These are phyloP conservation scores for Wickerhamiella azymoides DNA, from an alignment of 805 yeast species.

Conservation along the genomic window DNA sequence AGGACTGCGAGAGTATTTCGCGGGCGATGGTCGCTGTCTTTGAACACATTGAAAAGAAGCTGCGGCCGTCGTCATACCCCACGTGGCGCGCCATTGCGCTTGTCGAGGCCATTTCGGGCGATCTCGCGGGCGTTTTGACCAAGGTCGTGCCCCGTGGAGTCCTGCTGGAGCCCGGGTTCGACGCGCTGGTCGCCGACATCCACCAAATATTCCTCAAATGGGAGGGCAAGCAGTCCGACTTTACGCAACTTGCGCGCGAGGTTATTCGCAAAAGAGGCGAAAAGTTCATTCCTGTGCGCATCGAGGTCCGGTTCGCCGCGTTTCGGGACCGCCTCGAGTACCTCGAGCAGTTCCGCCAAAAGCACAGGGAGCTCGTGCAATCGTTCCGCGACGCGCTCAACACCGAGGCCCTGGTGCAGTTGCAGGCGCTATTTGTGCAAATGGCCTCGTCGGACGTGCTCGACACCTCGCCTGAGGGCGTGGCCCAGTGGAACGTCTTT, in stretches of 20 bases:
- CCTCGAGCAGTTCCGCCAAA: slow-evolving; percentile 33
- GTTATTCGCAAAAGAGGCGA: slow-evolving; percentile 59
- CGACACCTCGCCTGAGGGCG: slow-evolving; percentile 27
- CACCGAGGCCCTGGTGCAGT: slow-evolving; percentile 19
- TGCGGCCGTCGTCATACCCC: slow-evolving; percentile 50
- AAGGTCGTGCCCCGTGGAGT: slow-evolving; percentile 29
- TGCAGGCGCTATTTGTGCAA: slow-evolving; percentile 31
- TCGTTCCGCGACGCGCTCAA: background rate
- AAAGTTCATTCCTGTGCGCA: slow-evolving; percentile 49
- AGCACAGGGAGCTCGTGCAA: slow-evolving; percentile 37
- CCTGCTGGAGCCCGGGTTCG: slow-evolving; percentile 35
- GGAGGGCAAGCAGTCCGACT: slow-evolving; percentile 50
- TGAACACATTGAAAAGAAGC: slow-evolving; percentile 43
- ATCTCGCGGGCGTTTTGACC: slow-evolving; percentile 35
- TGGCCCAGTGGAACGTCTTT: slow-evolving; percentile 30
- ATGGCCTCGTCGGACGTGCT: slow-evolving; percentile 28
- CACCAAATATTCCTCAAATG: slow-evolving; percentile 32
- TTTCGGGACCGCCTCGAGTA: slow-evolving; percentile 33
- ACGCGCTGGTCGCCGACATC: slow-evolving; percentile 22
- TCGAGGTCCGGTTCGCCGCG: slow-evolving; percentile 32
- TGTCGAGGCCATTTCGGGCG: slow-evolving; percentile 51
- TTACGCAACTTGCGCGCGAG: slow-evolving; percentile 58
- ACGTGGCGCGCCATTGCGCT: slow-evolving; percentile 46
- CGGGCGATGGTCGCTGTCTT: slow-evolving; percentile 37
- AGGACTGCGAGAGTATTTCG: slow-evolving; percentile 32